Percentiles rank a stretch among this genome's conserved stretches.
These are phyloP conservation scores for Diaporthe sp. DNA, from an alignment of 2,329 filamentous ascomycete genomes.

Conservation along the genomic window DNA sequence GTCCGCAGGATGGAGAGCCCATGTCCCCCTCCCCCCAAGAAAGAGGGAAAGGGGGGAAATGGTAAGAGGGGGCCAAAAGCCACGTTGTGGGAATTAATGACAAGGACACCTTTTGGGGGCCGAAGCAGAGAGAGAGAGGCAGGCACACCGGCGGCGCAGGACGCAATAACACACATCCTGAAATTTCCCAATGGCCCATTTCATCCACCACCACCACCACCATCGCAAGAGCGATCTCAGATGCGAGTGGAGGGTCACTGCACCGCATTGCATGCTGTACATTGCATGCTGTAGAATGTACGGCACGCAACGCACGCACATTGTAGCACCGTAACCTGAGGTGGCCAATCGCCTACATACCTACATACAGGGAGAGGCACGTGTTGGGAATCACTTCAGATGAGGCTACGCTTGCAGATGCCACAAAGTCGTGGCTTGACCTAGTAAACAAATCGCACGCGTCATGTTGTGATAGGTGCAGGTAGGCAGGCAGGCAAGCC, in stretches of 20 bases:
- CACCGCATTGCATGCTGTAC: neutral
- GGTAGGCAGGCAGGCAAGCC: neutral
- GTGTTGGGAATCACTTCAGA: neutral
- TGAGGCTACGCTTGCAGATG: neutral
- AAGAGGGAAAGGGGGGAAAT: neutral
- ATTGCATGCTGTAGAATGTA: conserved; percentile 22
- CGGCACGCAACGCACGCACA: neutral
- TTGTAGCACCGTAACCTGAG: neutral
- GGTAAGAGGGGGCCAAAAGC: conserved; percentile 23
- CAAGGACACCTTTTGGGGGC: conserved; percentile 7
- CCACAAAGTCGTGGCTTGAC: neutral
- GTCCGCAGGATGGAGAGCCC: conserved; percentile 3
- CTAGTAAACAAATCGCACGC: neutral
- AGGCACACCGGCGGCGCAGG: neutral
- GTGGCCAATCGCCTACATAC: neutral
- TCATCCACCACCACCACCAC: neutral
- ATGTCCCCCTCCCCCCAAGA: neutral
- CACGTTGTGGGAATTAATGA: conserved; percentile 21
- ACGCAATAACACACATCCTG: neutral
- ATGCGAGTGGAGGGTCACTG: neutral
- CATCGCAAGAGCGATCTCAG: conserved; percentile 5
- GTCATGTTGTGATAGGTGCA: neutral
- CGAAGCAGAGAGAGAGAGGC: neutral
- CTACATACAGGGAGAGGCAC: neutral
- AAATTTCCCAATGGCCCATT: neutral